Evolutionary conservation across 768 basidiomycete genomes (phyloP), one percentile per base, ranked within the genome.

Genomic region (Bullera alba): DNA sequence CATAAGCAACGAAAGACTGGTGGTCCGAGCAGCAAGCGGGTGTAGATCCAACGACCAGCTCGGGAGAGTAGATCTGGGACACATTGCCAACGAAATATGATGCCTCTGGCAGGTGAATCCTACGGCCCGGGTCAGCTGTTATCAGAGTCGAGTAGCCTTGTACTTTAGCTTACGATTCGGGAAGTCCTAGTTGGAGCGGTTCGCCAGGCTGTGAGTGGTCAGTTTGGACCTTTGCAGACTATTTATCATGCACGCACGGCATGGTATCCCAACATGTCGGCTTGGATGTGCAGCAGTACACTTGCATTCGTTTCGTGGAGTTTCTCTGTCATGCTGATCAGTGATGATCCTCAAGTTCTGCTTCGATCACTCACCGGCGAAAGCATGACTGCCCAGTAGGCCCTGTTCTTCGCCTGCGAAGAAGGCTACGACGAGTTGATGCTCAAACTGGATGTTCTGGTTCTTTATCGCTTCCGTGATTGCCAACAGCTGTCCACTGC

Each of bases 351-450:
- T 12, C n/a, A 50, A 22, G 14, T 12, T 34, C n/a, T 5, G 37
- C n/a, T 28, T 19, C 25, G 16, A 23, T 10, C 17, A 48, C 85
- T 67, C 66, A 87, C 87, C 75, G 14, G 90, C 83, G 68, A 91
- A 92, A 5, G 82, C 81, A 55, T 73, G 79, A 19, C 84, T 87
- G 25, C 91, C 91, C 14, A 81, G 68, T 15, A 91, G 73, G 3
- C 91, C 91, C 65, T 95, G 91, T 61, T 95, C 91, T 67, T 95
- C 91, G 4, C 90, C 91, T 1, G 88, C 85, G 60, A 93, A 93
- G 42, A 83, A 81, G 34, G 81, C 82, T 7, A 95, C 77, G 59
- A 87, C 83, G 16, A 93, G 85, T 59, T 83, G 83, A 65, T 80
- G 80, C 41, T 79, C 77, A 76, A 92, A 91, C 42, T 74, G 78